A percentile compares a stretch with the other conserved stretches of the same genome.
These are phyloP conservation scores for Neurospora sp. DNA, from an alignment of 495 filamentous ascomycete species.

Conservation along the genomic window DNA sequence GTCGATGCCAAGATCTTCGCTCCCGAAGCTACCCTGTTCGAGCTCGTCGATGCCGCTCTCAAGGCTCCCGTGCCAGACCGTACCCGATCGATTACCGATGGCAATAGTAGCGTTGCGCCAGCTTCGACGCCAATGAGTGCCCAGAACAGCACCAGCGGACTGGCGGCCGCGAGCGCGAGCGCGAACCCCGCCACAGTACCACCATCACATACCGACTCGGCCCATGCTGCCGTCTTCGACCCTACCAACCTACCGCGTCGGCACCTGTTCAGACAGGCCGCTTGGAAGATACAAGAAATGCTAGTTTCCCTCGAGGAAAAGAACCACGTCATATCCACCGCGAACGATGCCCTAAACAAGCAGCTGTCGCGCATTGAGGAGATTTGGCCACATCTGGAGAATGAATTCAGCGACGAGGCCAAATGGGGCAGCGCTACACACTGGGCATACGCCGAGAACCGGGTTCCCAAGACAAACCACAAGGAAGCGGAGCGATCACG, in stretches of 20 bases:
- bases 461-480: constrained; percentile 49
- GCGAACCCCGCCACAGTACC: constrained; percentile 15
- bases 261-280: constrained; percentile 51
- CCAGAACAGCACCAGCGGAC: constrained; percentile 33
- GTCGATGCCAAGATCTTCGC: constrained; percentile 90
- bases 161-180: constrained; percentile 11
- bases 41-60: constrained; percentile 58
- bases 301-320: constrained; percentile 88
- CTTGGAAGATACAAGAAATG: constrained; percentile 58
- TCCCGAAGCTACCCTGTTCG: constrained; percentile 59
- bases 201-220: constrained; percentile 29
- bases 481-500: constrained; percentile 57
- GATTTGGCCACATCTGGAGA: constrained; percentile 71
- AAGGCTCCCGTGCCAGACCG: constrained; percentile 44
- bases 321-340: constrained; percentile 85
- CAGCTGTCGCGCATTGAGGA: constrained; percentile 76
- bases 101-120: constrained; percentile 31
- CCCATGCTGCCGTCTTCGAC: constrained; percentile 31
- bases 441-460: constrained; percentile 91
- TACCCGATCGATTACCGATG: constrained; percentile 29
- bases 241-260: constrained; percentile 48
- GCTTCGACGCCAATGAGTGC: constrained; percentile 33
- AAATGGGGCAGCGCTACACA: constrained; percentile 83
- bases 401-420: constrained; percentile 88
- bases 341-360: constrained; percentile 77